phyloP scores from a whole-genome alignment of 345 rosid species.

The Populus nigra region DNA sequence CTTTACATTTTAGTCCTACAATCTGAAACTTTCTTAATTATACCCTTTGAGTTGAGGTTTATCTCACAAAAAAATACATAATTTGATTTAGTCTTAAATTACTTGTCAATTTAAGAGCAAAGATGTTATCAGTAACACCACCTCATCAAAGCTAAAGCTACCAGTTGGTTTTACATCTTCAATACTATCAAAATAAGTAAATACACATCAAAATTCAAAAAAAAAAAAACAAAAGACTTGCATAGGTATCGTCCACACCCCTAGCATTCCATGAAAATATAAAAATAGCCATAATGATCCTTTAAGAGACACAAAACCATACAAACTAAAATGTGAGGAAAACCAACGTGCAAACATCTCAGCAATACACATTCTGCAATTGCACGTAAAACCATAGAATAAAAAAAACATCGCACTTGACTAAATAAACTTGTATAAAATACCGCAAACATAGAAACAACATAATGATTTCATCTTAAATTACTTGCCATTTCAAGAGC shows the following conservation, averaged over 20 bases:
- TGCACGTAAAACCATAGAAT: too few species aligned
- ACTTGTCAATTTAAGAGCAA: not conserved
- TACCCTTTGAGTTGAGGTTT: not conserved
- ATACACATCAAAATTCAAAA: not conserved
- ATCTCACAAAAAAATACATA: not conserved
- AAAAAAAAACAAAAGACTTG: not conserved
- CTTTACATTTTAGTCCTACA: not conserved
- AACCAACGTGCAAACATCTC: too few species aligned
- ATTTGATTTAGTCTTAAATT: not conserved
- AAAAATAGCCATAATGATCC: not conserved
- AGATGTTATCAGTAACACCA: not conserved
- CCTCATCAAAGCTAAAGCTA: not conserved
- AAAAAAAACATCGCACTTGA: too few species aligned
- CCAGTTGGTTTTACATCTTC: not conserved
- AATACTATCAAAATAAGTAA: not conserved
- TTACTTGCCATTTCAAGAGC: not conserved
- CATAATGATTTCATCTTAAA: not conserved
- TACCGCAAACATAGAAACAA: not conserved
- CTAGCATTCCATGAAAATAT: not conserved
- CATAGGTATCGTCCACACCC: not conserved
- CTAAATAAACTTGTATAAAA: not conserved
- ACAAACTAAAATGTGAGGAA: too few species aligned
- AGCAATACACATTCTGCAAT: too few species aligned
- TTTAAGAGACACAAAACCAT: too few species aligned
- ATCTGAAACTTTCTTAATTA: not conserved